phyloP scores from a whole-genome alignment of 371 early-diverging fungal species.

The Mortierella sp. region DNA sequence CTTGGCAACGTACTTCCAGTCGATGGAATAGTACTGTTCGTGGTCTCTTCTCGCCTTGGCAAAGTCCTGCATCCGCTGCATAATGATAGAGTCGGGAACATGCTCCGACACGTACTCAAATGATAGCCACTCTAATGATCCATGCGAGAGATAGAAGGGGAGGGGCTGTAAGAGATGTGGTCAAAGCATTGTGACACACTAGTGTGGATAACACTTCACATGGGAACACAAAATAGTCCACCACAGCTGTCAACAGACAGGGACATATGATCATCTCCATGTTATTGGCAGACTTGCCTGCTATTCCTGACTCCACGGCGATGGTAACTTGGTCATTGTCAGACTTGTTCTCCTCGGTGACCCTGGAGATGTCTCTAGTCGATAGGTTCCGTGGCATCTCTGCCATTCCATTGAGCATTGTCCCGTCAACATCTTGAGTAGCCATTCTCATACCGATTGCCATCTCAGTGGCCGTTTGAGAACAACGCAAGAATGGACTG shows the following conservation, averaged over 20 bases:
- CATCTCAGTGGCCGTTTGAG: slow-evolving; percentile 50
- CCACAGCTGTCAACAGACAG: background rate
- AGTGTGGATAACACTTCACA: background rate
- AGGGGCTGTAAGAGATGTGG: background rate
- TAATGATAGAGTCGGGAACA: slow-evolving; percentile 45
- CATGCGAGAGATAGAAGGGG: background rate
- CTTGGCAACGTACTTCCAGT: slow-evolving; percentile 47
- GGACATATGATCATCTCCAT: background rate
- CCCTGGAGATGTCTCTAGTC: background rate
- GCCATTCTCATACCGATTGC: slow-evolving; percentile 29
- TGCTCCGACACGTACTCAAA: slow-evolving; percentile 38
- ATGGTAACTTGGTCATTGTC: slow-evolving; percentile 29
- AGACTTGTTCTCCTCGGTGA: background rate
- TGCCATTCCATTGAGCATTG: too few species aligned
- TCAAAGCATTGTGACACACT: too few species aligned
- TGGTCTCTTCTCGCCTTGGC: slow-evolving; percentile 42
- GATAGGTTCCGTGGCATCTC: background rate
- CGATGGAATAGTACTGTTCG: slow-evolving; percentile 41
- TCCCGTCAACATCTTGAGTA: too few species aligned
- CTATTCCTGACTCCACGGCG: slow-evolving; percentile 33
- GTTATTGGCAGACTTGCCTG: slow-evolving; percentile 22
- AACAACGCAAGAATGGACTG: slow-evolving; percentile 48
- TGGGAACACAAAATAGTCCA: background rate
- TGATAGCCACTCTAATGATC: slow-evolving; percentile 43
- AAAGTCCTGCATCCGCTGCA: slow-evolving; percentile 54